Conservation (phyloP, 2,329 filamentous ascomycete genomes). For the Waltergamsia citrina region DNA sequence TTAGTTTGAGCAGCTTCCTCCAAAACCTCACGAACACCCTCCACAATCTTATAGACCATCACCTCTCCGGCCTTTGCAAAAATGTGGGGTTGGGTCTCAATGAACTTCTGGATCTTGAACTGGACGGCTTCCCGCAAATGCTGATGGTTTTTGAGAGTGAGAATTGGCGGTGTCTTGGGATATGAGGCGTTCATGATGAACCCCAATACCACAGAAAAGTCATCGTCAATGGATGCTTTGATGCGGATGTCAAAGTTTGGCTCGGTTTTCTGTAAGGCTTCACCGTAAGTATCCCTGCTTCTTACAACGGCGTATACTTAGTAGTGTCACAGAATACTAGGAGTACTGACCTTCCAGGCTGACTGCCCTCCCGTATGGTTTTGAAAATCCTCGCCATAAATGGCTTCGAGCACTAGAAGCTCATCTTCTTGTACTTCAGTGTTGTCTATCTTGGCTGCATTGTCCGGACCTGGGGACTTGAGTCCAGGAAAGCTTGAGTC, state of each 20-base stretch:
- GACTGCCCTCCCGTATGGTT: conserved; percentile 59
- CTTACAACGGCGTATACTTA: too few species aligned
- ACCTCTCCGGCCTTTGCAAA: conserved; percentile 43
- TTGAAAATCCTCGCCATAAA: conserved; percentile 83
- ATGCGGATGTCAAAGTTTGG: conserved; percentile 75
- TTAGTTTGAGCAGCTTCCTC: conserved; percentile 78
- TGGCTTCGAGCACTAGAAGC: conserved; percentile 73
- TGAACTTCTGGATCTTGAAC: conserved; percentile 57
- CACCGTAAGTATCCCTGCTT: conserved; percentile 11
- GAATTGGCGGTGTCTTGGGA: conserved; percentile 69
- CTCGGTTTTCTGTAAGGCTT: conserved; percentile 56
- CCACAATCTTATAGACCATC: conserved; percentile 58
- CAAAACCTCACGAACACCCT: conserved; percentile 63
- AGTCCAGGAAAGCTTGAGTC: conserved; percentile 44
- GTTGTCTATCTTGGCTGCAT: conserved; percentile 52
- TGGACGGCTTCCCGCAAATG: conserved; percentile 61
- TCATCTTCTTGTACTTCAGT: conserved; percentile 82
- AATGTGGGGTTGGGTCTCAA: conserved; percentile 47
- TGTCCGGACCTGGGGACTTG: conserved; percentile 29
- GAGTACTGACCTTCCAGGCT: conserved; percentile 69
- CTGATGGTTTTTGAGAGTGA: conserved; percentile 56
- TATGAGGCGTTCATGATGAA: conserved; percentile 86
- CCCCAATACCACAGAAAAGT: conserved; percentile 61
- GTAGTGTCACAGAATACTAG: not conserved
- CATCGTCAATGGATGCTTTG: conserved; percentile 62